Percentiles rank a stretch among this genome's conserved stretches.
phyloP scores from a whole-genome alignment of 2,329 filamentous ascomycete species.

The Ophiocordyceps camponoti-leonardi region DNA sequence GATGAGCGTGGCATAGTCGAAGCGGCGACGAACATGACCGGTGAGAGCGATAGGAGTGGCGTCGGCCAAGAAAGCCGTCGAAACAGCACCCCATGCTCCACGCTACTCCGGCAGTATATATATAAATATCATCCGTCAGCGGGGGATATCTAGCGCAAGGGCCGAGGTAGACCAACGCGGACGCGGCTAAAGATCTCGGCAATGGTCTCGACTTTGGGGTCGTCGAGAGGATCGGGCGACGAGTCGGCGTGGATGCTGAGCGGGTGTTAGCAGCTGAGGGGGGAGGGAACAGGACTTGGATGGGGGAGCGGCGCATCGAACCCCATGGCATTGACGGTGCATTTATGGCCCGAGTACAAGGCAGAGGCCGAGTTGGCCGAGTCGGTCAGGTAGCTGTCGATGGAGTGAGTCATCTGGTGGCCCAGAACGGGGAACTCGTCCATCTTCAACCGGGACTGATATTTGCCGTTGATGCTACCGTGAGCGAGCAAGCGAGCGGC shows the following conservation, averaged over 20 bases:
- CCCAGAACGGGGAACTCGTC: constrained; percentile 76
- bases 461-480: constrained; percentile 71
- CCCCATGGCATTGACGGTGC: constrained; percentile 64
- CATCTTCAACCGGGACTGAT: constrained; percentile 57
- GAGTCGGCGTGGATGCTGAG: constrained; percentile 57
- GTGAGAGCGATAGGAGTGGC: constrained; percentile 64
- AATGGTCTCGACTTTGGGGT: constrained; percentile 76
- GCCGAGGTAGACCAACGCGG: constrained; percentile 27
- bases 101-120: constrained; percentile 11
- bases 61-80: constrained; percentile 68
- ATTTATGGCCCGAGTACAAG: constrained; percentile 71
- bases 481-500: constrained; percentile 69
- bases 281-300: no score
- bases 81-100: constrained; percentile 48
- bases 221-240: constrained; percentile 55
- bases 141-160: no score
- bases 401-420: constrained; percentile 78
- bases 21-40: constrained; percentile 54
- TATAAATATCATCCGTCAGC: neutral
- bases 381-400: constrained; percentile 75
- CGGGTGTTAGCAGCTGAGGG: neutral
- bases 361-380: constrained; percentile 73
- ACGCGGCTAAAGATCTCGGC: constrained; percentile 60
- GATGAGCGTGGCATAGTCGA: constrained; percentile 53
- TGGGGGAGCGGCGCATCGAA: constrained; percentile 12